Evolutionary conservation across 139 green algal genomes (phyloP), one percentile per base, ranked within the genome.

Genomic region (Chlamydomonas applanata): DNA sequence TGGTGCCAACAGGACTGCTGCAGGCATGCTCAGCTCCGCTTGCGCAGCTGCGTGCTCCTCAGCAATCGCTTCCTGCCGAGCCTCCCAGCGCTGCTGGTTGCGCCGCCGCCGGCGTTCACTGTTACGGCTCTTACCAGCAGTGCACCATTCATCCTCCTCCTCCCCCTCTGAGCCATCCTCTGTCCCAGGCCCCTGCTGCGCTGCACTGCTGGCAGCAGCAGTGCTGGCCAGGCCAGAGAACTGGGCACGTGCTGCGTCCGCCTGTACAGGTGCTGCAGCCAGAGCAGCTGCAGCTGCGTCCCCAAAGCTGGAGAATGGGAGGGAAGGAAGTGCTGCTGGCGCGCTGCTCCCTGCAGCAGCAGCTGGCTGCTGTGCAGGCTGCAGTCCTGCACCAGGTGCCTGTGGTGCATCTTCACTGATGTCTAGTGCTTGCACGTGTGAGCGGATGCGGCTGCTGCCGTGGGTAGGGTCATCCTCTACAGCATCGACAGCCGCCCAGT

Each of bases 401-500:
- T 46, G 56, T 33, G 44, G 20, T 19, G 34, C 54, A 9, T 59
- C 65, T 30, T 40, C 69, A 11, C 22, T 49, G 1, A 61, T 36
- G 20, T 52, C 30, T 35, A 79, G 66, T 17, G 74, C 57, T 29
- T 74, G 66, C 13, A 71, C 74, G 2, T 16, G 52, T 17, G 66
- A 57, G 14, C 67, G 62, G 54, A 79, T 79, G 54, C 74, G 74
- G 65, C 66, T 75, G 29, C 32, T 61, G 29, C 5, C 4, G 29
- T 67, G 59, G 59, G n/a, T 62, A 7, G n/a, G 59, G n/a, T 69
- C 62, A 66, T 66, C 59, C 25, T 66, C 59, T 19, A 66, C 4
- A 3, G 83, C 78, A 67, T 97, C 93, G 68, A 97, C 76, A 27
- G 85, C 88, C 27, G 79, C 76, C 92, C 93, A 97, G 59, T 93